Base-by-base conservation (phyloP, 345 rosid species). In the Eucalyptus erythrocorys region DNA sequence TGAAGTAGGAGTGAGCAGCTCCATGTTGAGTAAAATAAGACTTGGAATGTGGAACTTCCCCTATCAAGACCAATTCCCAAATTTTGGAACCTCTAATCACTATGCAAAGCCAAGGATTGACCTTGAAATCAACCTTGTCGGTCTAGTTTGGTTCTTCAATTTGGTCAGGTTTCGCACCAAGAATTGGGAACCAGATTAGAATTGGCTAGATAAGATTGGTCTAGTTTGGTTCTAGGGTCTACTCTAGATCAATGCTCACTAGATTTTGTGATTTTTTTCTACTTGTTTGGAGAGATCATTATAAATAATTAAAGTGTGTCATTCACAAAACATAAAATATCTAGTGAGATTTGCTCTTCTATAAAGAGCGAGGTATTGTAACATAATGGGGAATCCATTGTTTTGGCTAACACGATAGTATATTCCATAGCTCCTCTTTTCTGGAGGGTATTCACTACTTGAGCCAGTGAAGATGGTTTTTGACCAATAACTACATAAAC, bases 121-220 rank as follows among this genome's bases (percentile, higher is more conserved):
- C 26, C 26, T 37, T 71, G 43, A 10, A 71, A 71, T 10, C 2
- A 19, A 34, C 26, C 45, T 3, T 9, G 1, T 71, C 5, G 0
- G 3, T 64, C 76, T n/a, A 13, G 2, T 57, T 10, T 10, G 3
- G 24, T 57, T 57, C 64, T 57, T 57, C 76, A 7, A 13, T 64
- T 15, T 32, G 10, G 5, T 64, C 37, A 6, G 3, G 3, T n/a
- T 64, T 4, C 4, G 1, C 5, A n/a, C 76, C 19, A 6, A 64
- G 37, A 6, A 64, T 4, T 6, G 10, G 5, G 21, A 64, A n/a
- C 21, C 0, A 0, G 19, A 64, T 16, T 30, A n/a, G 37, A 64
- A n/a, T 30, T 8, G 3, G 17, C 19, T 5, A 0, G 5, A 10
- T 15, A 15, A 7, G 40, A 2, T 66, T 0, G 5, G 21, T 66